Conservation (phyloP, 345 rosid genomes). For the Citrus unshiu region DNA sequence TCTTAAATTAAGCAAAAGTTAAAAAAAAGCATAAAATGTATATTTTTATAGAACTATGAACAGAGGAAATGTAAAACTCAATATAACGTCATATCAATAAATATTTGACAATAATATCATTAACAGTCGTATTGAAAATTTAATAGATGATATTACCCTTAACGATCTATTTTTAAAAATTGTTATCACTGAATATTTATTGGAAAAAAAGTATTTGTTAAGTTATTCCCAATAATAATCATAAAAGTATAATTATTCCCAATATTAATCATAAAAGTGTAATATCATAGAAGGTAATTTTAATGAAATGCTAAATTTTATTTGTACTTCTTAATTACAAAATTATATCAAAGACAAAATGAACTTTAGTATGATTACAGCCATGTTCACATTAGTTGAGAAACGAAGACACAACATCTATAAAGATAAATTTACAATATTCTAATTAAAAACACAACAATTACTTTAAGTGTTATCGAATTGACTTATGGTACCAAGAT, state of each 20-base stretch:
- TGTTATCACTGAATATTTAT: rapidly evolving
- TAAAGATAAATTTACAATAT: neutral
- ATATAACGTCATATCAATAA: too few species aligned
- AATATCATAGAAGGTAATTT: neutral
- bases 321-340: neutral
- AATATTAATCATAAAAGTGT: neutral
- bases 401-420: neutral
- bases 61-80: too few species aligned
- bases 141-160: neutral
- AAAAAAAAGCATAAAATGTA: too few species aligned
- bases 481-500: neutral
- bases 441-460: neutral
- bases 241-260: neutral
- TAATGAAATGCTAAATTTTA: neutral
- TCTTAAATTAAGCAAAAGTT: neutral
- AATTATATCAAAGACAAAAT: neutral
- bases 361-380: neutral
- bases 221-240: neutral
- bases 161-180: neutral
- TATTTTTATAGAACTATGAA: too few species aligned
- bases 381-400: neutral
- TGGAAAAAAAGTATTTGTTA: neutral
- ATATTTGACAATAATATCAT: neutral
- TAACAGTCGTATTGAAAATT: neutral
- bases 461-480: neutral